Conservation (phyloP, 768 basidiomycete species). For the Dendrothele bispora region DNA sequence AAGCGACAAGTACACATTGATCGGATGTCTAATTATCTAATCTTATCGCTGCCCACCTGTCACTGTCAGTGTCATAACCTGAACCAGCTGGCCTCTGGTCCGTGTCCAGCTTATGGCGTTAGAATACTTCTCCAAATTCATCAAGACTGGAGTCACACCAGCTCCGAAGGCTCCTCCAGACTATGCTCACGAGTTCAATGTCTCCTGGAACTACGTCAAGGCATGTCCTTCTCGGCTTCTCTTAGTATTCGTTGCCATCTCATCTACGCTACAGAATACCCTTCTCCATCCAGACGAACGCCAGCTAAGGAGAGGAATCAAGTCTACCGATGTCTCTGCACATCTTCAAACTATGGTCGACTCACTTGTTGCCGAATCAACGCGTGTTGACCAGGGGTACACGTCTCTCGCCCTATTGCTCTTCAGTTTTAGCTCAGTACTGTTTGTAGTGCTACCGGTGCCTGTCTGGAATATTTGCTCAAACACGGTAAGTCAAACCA, state of each 20-base stretch:
- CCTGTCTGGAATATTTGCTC: conserved; percentile 87
- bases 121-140: conserved; percentile 88
- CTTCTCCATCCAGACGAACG: conserved; percentile 89
- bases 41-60: no score
- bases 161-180: conserved; percentile 56
- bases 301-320: conserved; percentile 79
- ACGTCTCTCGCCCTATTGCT: conserved; percentile 31
- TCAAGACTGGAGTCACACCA: conserved; percentile 46
- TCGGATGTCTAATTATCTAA: no score
- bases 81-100: no score
- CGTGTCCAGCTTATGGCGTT: conserved; percentile 34
- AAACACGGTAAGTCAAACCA: conserved; percentile 65
- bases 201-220: conserved; percentile 75
- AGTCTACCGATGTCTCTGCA: conserved; percentile 76
- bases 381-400: conserved; percentile 80
- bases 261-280: conserved; percentile 54
- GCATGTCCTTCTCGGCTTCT: conserved; percentile 32
- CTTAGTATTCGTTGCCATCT: neutral
- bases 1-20: no score
- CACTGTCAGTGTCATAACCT: no score
- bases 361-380: conserved; percentile 82
- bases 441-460: conserved; percentile 70
- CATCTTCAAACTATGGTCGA: conserved; percentile 82
- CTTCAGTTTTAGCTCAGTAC: neutral
- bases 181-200: conserved; percentile 70